phyloP scores from a whole-genome alignment of 2,329 filamentous ascomycete species.

The Aspergillus fijiensis region DNA sequence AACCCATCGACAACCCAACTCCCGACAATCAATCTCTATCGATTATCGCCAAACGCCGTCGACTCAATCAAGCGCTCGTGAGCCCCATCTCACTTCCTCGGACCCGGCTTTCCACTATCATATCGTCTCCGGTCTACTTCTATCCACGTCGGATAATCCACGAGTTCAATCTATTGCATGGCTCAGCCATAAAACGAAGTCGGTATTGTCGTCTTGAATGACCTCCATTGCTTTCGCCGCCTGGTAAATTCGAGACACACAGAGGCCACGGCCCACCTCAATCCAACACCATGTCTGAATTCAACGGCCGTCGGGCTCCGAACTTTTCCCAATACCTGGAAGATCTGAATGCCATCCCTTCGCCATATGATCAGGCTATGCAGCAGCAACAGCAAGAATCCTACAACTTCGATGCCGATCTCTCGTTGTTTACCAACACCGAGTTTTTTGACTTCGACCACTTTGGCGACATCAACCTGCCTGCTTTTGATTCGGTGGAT shows the following conservation, averaged over 20 bases:
- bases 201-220: not conserved
- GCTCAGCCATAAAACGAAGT: not conserved
- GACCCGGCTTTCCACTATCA: not conserved
- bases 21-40: not conserved
- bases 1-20: constrained; percentile 5
- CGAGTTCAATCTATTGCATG: not conserved
- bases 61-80: not conserved
- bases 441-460: constrained; percentile 77
- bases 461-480: constrained; percentile 35
- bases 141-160: not conserved
- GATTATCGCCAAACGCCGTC: not conserved
- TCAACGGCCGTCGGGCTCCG: constrained; percentile 72
- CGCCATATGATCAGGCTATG: constrained; percentile 61
- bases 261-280: constrained; percentile 16
- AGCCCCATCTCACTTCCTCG: not conserved
- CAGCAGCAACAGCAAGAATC: constrained; percentile 61
- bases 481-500: constrained; percentile 33
- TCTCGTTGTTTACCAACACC: constrained; percentile 78
- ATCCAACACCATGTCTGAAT: constrained; percentile 62
- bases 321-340: constrained; percentile 90
- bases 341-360: constrained; percentile 72
- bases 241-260: not conserved
- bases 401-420: constrained; percentile 67
- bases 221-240: not conserved
- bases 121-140: not conserved